Evolutionary conservation across 148 eudicot species (phyloP), one percentile per base, ranked within the genome.

Genomic region (Simmondsia chinensis): DNA sequence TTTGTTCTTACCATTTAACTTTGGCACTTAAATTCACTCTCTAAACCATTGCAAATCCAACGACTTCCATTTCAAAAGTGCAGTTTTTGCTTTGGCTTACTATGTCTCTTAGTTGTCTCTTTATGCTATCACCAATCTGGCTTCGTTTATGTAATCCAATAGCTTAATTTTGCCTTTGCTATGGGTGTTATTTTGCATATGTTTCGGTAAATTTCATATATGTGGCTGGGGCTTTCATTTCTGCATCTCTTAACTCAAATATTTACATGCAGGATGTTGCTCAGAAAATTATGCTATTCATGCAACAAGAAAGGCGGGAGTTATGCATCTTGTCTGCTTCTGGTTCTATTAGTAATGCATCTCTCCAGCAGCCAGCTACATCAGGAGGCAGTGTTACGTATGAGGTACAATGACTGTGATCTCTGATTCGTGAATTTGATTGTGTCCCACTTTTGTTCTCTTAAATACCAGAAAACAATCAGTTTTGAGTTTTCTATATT

Each of bases 301-400:
- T 74, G 77, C 87, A 87, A 58, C 94, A 82, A 70, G 55, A 72
- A 57, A 76, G 61, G 60, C 63, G 68, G 22, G 96, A 82, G 45
- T 53, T 82, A 19, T 82, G 87, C 57, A 68, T 87, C 51, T 66
- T 87, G 59, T 87, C 96, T 30, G 96, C 96, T 61, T 79, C 87
- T 48, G 96, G 94, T 62, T 71, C 85, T 37, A 56, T 87, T 28
- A 48, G 77, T 23, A 76, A 60, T 63, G 88, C 79, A 31, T 74
- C 82, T 56, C 71, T 87, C 26, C 73, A 73, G 40, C 96, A 87
- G 56, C 80, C 84, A 32, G 80, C 82, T 23, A 49, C 78, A 43
- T 79, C 87, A 53, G 94, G 88, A 47, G 87, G 94, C 58, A 74
- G 56, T 57, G 48, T 82, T 38, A 67, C 82, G 1, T 79, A 79